Evolutionary conservation across 495 filamentous ascomycete genomes (phyloP), one percentile per base, ranked within the genome.

Genomic region (Aspergillus steynii): DNA sequence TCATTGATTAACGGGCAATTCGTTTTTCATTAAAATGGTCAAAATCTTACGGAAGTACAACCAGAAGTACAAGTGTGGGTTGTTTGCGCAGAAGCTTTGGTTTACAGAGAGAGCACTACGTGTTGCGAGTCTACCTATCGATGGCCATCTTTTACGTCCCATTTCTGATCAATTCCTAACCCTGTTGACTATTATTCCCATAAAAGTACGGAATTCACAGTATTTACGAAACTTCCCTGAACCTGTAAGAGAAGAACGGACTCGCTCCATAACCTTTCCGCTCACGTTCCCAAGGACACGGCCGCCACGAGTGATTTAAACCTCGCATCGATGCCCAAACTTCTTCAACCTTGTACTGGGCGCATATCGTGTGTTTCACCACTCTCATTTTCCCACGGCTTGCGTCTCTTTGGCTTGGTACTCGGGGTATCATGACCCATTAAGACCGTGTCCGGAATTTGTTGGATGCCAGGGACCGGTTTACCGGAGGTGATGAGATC

Each of bases 371-470:
- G 29, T 29, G 29, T 65, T 45, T 8, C 15, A 29, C 31, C 46
- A 48, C 72, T 67, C 20, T 78, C 74, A 61, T 78, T 86, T 74
- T 96, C 92, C 92, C 92, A 96, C 3, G 92, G 92, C 71, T 96
- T 96, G 67, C 73, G 80, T 68, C 90, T 81, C 68, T 75, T 83
- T 55, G 77, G 65, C 34, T 74, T 79, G 10, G 72, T 75, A 29
- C 71, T 80, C n/a, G 85, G 80, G 14, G 72, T 69, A 25, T 80
- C 85, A 63, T 88, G 82, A 2, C 87, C 88, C 28, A 83, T 76
- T 31, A 95, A 82, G 6, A 97, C 82, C 0, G 87, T 95, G 62
- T 91, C 83, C 14, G 96, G 93, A 63, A 99, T 95, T 61, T 97
- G 82, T 63, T 87, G 87, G 67, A 99, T 96, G 2, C 95, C 95